These are phyloP conservation scores for Yamadazyma dendronema DNA, from an alignment of 1,139 yeast species.

Conservation along the genomic window DNA sequence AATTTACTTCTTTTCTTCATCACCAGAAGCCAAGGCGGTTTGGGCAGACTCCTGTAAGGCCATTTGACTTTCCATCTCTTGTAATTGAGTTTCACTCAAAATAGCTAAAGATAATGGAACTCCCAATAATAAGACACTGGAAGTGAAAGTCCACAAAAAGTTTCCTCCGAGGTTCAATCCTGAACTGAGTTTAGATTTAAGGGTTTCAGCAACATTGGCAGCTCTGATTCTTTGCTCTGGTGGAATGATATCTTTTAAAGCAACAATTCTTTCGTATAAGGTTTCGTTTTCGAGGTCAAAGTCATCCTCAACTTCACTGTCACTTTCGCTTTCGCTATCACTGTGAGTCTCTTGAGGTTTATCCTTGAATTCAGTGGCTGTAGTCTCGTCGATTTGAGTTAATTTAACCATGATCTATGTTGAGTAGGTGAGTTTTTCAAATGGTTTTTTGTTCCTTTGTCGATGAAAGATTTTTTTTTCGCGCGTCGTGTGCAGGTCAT, in stretches of 20 bases:
- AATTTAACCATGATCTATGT: constrained; percentile 62
- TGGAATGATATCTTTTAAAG: constrained; percentile 87
- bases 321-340: constrained; percentile 48
- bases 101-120: constrained; percentile 90
- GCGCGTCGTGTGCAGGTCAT: background rate
- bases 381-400: constrained; percentile 65
- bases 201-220: constrained; percentile 30
- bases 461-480: constrained; percentile 2
- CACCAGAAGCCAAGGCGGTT: constrained; percentile 78
- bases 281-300: constrained; percentile 84
- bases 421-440: background rate
- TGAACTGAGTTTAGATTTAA: constrained; percentile 39
- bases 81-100: constrained; percentile 87
- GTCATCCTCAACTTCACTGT: constrained; percentile 66
- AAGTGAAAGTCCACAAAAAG: constrained; percentile 80
- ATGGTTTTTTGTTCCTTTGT: background rate
- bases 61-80: constrained; percentile 92
- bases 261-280: constrained; percentile 78
- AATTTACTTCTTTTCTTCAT: constrained; percentile 42
- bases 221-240: constrained; percentile 74
- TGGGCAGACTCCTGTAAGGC: constrained; percentile 82
- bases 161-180: constrained; percentile 65
- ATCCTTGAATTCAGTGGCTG: constrained; percentile 35
- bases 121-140: constrained; percentile 83
- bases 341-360: constrained; percentile 22